Evolutionary conservation across 768 basidiomycete species (phyloP).

Genomic region (Lyophyllum shimeji): DNA sequence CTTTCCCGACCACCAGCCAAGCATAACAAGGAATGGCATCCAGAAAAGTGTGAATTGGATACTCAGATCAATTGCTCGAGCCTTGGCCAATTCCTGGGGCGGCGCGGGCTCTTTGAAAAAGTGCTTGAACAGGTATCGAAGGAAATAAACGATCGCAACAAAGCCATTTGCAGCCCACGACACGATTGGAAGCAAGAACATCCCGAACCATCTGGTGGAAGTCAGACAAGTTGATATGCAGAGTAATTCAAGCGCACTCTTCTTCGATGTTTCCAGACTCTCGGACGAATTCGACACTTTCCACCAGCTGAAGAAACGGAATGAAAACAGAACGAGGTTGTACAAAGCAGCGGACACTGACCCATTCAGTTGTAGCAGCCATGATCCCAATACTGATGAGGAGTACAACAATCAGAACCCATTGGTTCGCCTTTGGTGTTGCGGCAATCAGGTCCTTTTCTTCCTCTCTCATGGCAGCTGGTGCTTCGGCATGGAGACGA

Average conservation of each 20-base stretch:
- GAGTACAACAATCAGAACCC: constrained; percentile 56
- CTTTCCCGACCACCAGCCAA: constrained; percentile 65
- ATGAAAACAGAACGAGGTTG: constrained; percentile 27
- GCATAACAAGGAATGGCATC: constrained; percentile 70
- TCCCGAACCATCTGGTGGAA: constrained; percentile 62
- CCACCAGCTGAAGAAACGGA: constrained; percentile 56
- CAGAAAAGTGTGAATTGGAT: constrained; percentile 80
- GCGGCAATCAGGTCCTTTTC: constrained; percentile 30
- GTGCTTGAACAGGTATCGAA: constrained; percentile 41
- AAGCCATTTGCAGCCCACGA: constrained; percentile 74
- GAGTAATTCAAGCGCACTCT: constrained; percentile 39
- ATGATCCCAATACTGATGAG: constrained; percentile 54
- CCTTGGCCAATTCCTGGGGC: constrained; percentile 62
- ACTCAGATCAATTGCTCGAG: constrained; percentile 70
- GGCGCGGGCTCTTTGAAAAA: constrained; percentile 39
- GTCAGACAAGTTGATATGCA: not conserved
- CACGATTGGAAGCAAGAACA: constrained; percentile 69
- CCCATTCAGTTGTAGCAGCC: constrained; percentile 73
- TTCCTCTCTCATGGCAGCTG: constrained; percentile 41
- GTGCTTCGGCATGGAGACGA: constrained; percentile 40
- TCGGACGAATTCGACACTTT: constrained; percentile 58
- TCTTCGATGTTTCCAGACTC: constrained; percentile 39
- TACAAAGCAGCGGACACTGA: constrained; percentile 25
- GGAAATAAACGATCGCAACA: constrained; percentile 58
- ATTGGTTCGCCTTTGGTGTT: constrained; percentile 63